These are phyloP conservation scores for Opeltia flavorubescens DNA, from an alignment of 495 filamentous ascomycete species.

Conservation along the genomic window DNA sequence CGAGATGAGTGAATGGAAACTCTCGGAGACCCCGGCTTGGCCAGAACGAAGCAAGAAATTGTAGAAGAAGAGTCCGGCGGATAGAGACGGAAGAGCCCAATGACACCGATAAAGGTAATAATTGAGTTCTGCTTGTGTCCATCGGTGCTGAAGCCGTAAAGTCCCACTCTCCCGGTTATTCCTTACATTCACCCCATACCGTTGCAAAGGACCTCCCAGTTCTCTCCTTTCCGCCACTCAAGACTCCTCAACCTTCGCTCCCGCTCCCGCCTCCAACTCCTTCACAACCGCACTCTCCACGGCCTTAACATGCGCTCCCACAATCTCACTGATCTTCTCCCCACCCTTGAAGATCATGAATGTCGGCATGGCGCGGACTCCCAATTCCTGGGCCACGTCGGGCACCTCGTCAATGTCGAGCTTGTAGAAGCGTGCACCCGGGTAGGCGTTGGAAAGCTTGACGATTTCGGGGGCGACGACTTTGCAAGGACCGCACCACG, in stretches of 20 bases:
- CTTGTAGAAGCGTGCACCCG: slow-evolving; percentile 65
- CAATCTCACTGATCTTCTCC: slow-evolving; percentile 50
- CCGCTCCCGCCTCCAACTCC: neutral
- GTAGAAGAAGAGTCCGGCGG: too few relatives aligned
- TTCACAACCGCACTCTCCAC: slow-evolving; percentile 19
- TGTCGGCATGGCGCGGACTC: slow-evolving; percentile 90
- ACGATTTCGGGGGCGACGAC: slow-evolving; percentile 62
- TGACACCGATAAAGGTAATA: too few relatives aligned
- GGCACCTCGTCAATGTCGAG: slow-evolving; percentile 79
- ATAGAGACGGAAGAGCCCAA: too few relatives aligned
- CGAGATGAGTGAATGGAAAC: too few relatives aligned
- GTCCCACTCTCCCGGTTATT: too few relatives aligned
- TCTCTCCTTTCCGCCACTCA: too few relatives aligned
- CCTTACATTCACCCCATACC: too few relatives aligned
- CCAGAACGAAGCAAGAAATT: too few relatives aligned
- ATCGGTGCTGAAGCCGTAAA: too few relatives aligned
- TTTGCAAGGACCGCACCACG: slow-evolving; percentile 95
- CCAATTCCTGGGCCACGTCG: slow-evolving; percentile 63
- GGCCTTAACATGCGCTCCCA: slow-evolving; percentile 65
- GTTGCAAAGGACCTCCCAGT: too few relatives aligned
- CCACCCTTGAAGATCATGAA: slow-evolving; percentile 78
- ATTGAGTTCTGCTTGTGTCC: too few relatives aligned
- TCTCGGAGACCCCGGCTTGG: too few relatives aligned
- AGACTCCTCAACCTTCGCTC: neutral
- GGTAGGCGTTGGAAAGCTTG: slow-evolving; percentile 35